Conservation (phyloP, 768 basidiomycete species). For the Pleurotus tuber-regium region DNA sequence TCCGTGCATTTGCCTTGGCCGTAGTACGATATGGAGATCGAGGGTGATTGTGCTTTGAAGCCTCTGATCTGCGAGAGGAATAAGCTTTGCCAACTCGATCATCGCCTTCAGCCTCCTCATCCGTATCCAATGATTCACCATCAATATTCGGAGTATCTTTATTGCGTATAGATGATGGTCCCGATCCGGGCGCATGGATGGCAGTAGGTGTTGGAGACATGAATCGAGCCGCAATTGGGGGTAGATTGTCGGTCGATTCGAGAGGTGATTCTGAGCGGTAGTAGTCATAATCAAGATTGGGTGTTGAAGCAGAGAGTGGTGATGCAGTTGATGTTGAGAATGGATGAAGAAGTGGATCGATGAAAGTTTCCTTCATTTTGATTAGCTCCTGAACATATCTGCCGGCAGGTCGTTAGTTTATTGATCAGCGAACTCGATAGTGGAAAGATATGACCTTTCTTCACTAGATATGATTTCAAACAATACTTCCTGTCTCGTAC, state of each 20-base stretch:
- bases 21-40: constrained; percentile 72
- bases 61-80: constrained; percentile 28
- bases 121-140: constrained; percentile 64
- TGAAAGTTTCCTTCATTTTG: constrained; percentile 93
- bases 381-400: constrained; percentile 92
- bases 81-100: constrained; percentile 50
- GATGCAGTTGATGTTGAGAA: constrained; percentile 48
- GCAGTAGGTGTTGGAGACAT: constrained; percentile 64
- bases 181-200: constrained; percentile 27
- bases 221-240: constrained; percentile 90
- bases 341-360: constrained; percentile 86
- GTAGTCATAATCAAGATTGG: constrained; percentile 66
- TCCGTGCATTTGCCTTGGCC: constrained; percentile 37
- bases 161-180: constrained; percentile 35
- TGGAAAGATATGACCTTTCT: constrained; percentile 59
- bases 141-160: constrained; percentile 68
- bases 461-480: constrained; percentile 97
- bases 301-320: constrained; percentile 49
- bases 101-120: constrained; percentile 66
- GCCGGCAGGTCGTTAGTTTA: constrained; percentile 13
- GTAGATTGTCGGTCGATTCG: constrained; percentile 73
- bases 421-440: constrained; percentile 2
- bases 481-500: constrained; percentile 93
- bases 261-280: constrained; percentile 66
- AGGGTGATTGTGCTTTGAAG: constrained; percentile 63